These are phyloP conservation scores for Nicotiana obtusifolia DNA, from an alignment of 257 asterid genomes.

Conservation along the genomic window DNA sequence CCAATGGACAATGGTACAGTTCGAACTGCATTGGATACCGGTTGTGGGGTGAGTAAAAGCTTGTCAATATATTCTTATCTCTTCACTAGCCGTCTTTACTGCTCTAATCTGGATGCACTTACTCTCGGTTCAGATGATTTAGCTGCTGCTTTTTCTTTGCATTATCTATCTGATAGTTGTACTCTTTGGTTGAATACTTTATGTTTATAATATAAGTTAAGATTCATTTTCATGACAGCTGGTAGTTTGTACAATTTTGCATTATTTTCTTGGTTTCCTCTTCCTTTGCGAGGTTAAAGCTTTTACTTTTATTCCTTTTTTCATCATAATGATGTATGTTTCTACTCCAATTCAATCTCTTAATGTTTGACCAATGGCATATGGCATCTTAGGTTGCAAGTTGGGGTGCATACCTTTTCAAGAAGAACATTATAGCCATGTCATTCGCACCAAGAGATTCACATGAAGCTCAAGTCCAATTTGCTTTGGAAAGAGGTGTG, in stretches of 20 bases:
- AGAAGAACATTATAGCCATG: slow-evolving; percentile 21
- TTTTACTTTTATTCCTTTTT: neutral
- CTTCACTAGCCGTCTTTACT: neutral
- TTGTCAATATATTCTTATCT: neutral
- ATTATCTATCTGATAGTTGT: neutral
- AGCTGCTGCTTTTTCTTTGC: neutral
- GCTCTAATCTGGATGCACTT: neutral
- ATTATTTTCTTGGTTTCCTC: neutral
- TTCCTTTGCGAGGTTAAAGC: neutral
- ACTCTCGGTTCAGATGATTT: neutral
- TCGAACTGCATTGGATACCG: slow-evolving; percentile 23
- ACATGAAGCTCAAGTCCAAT: slow-evolving; percentile 24
- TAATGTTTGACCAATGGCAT: neutral
- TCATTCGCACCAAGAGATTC: slow-evolving; percentile 23
- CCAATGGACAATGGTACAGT: slow-evolving; percentile 25
- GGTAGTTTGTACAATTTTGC: neutral
- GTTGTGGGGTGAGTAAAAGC: slow-evolving; percentile 21
- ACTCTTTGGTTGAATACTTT: neutral
- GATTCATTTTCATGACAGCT: neutral
- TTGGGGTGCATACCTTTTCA: slow-evolving; percentile 26
- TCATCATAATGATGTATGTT: neutral
- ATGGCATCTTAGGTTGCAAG: slow-evolving; percentile 22
- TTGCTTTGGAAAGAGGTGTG: slow-evolving; percentile 20
- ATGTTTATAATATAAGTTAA: neutral
- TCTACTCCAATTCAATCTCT: neutral